These are phyloP conservation scores for Pseudozyma sp. DNA, from an alignment of 1,284 basidiomycete species.

Conservation along the genomic window DNA sequence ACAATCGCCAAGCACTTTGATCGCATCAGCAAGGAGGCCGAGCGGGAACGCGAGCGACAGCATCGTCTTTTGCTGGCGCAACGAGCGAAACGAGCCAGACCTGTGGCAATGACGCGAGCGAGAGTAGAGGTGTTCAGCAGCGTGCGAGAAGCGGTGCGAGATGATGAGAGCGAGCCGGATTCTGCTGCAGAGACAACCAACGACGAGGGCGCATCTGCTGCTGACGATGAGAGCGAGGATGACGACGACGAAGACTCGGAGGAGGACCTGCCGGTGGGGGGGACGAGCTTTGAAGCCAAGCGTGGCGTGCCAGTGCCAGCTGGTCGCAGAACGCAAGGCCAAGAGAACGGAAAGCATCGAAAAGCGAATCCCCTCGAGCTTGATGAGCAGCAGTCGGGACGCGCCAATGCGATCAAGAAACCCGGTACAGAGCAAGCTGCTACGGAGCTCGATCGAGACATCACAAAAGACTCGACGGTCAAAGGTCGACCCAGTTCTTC, in stretches of 20 bases:
- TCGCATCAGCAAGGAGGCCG: slow-evolving; percentile 72
- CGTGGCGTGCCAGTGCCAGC: slow-evolving; percentile 3
- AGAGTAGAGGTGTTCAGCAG: slow-evolving; percentile 91
- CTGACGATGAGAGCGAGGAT: slow-evolving; percentile 53
- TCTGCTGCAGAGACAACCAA: slow-evolving; percentile 33
- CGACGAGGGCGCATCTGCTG: slow-evolving; percentile 49
- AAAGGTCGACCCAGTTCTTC: slow-evolving; percentile 7
- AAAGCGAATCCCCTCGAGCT: slow-evolving; percentile 6
- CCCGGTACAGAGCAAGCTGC: neutral
- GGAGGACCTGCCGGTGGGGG: slow-evolving; percentile 24
- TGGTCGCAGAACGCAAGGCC: slow-evolving; percentile 6
- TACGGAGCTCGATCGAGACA: slow-evolving; percentile 60
- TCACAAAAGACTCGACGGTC: slow-evolving; percentile 21
- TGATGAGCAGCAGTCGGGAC: slow-evolving; percentile 1
- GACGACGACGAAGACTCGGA: slow-evolving; percentile 51
- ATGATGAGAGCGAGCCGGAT: slow-evolving; percentile 73
- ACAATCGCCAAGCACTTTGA: slow-evolving; percentile 73
- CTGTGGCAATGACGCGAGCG: slow-evolving; percentile 87
- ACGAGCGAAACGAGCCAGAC: slow-evolving; percentile 77
- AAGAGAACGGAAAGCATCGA: slow-evolving; percentile 9
- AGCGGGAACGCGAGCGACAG: slow-evolving; percentile 70
- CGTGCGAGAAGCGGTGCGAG: slow-evolving; percentile 89
- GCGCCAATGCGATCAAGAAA: slow-evolving; percentile 18
- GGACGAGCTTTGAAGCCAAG: slow-evolving; percentile 23
- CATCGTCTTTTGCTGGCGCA: slow-evolving; percentile 68